A percentile compares a stretch with the other conserved stretches of the same genome.
These are phyloP conservation scores for Drechslerella dactyloides DNA, from an alignment of 2,329 filamentous ascomycete genomes.

Conservation along the genomic window DNA sequence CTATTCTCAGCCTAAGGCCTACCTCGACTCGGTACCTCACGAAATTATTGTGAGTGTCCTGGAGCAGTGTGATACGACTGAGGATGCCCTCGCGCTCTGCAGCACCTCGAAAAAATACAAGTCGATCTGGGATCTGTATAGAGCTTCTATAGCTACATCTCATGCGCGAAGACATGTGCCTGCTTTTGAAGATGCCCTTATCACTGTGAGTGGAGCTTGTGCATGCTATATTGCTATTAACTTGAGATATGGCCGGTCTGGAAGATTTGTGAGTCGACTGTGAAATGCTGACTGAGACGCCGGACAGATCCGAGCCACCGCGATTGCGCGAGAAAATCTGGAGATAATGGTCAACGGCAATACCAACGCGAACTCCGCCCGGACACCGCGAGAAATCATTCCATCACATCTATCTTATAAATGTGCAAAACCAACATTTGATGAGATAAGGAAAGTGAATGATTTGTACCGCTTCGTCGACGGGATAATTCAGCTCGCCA, in stretches of 20 bases:
- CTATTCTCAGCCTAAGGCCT: too few relatives aligned
- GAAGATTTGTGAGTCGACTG: too few relatives aligned
- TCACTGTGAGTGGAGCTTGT: slow-evolving; percentile 20
- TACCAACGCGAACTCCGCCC: too few relatives aligned
- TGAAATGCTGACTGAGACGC: too few relatives aligned
- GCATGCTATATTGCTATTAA: not conserved
- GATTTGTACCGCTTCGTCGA: not conserved
- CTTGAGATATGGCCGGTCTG: not conserved
- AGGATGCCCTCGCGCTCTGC: slow-evolving; percentile 11
- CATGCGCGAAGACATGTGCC: slow-evolving; percentile 2
- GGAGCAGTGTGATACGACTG: not conserved
- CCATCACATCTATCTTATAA: not conserved
- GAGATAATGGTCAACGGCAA: too few relatives aligned
- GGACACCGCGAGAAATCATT: too few relatives aligned
- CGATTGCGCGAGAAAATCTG: too few relatives aligned
- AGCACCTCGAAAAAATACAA: not conserved
- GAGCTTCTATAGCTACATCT: not conserved
- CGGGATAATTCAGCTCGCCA: not conserved
- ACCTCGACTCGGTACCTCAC: too few relatives aligned
- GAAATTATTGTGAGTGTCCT: too few relatives aligned
- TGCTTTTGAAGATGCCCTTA: slow-evolving; percentile 19
- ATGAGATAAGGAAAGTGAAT: not conserved
- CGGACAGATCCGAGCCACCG: too few relatives aligned
- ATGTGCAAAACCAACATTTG: not conserved
- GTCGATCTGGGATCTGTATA: slow-evolving; percentile 3